These are phyloP conservation scores for Alternaria novae-zelandiae DNA, from an alignment of 2,329 filamentous ascomycete genomes.

Conservation along the genomic window DNA sequence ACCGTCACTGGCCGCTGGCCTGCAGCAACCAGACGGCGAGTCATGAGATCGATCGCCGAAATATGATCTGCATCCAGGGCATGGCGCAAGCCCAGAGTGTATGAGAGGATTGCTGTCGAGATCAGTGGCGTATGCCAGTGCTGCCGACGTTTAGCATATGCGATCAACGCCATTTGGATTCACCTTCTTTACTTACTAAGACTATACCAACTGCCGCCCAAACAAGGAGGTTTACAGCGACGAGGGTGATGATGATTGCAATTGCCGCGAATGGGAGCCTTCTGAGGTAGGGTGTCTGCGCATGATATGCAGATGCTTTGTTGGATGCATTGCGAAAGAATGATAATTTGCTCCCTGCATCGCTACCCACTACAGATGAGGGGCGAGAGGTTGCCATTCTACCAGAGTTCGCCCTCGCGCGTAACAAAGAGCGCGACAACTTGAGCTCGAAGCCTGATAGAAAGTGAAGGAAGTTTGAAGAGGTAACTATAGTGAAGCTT, in stretches of 20 bases:
- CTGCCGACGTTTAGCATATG: constrained; percentile 16
- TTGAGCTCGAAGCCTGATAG: background rate
- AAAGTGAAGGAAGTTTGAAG: background rate
- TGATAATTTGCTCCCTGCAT: constrained; percentile 23
- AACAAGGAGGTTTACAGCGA: constrained; percentile 61
- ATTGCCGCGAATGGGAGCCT: constrained; percentile 64
- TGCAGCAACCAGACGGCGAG: constrained; percentile 81
- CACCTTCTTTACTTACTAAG: constrained; percentile 50
- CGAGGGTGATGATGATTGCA: constrained; percentile 62
- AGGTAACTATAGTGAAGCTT: background rate
- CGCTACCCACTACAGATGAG: constrained; percentile 11
- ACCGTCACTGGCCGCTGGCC: constrained; percentile 89
- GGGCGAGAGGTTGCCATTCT: constrained; percentile 20
- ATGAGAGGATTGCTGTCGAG: constrained; percentile 82
- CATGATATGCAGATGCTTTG: constrained; percentile 56
- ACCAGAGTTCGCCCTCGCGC: background rate
- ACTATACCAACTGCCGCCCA: constrained; percentile 66
- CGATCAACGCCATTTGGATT: background rate
- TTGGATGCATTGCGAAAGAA: constrained; percentile 30
- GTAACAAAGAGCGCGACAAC: background rate
- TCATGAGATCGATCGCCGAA: constrained; percentile 93
- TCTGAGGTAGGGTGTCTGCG: constrained; percentile 60
- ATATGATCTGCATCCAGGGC: constrained; percentile 98
- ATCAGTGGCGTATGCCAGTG: constrained; percentile 64
- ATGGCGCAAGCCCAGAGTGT: constrained; percentile 87